A percentile compares a stretch with the other conserved stretches of the same genome.
These are phyloP conservation scores for Sarocladium kiliense DNA, from an alignment of 2,329 filamentous ascomycete species.

Conservation along the genomic window DNA sequence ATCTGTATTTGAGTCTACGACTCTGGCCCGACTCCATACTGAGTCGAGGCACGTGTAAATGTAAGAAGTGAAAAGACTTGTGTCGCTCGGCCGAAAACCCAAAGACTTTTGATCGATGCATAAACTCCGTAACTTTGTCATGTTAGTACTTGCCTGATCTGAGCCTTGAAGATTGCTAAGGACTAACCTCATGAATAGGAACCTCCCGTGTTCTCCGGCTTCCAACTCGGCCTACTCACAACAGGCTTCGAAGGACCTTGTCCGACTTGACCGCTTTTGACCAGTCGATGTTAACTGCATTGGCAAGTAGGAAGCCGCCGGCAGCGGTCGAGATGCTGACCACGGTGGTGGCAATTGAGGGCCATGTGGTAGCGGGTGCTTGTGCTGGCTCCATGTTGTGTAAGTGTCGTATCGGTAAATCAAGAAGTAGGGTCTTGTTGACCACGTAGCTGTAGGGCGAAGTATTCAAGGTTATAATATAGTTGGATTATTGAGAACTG, in stretches of 20 bases:
- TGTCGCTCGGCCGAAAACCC: too few species aligned
- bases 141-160: too few species aligned
- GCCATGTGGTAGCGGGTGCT: neutral
- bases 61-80: neutral
- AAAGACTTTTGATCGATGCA: too few species aligned
- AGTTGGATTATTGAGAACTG: too few species aligned
- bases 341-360: neutral
- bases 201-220: neutral
- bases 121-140: too few species aligned
- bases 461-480: too few species aligned
- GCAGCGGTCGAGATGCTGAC: neutral
- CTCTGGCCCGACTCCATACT: too few species aligned
- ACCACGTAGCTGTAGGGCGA: neutral
- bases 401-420: neutral
- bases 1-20: too few species aligned
- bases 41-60: too few species aligned
- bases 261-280: conserved; percentile 1
- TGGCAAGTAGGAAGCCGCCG: neutral
- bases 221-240: neutral
- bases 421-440: neutral
- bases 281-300: conserved; percentile 5
- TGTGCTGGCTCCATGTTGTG: neutral
- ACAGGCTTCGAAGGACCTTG: conserved; percentile 1
- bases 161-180: too few species aligned
- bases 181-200: neutral